Evolutionary conservation across 139 green algal genomes (phyloP), one percentile per base, ranked within the genome.

Genomic region (Asterochloris sp.): DNA sequence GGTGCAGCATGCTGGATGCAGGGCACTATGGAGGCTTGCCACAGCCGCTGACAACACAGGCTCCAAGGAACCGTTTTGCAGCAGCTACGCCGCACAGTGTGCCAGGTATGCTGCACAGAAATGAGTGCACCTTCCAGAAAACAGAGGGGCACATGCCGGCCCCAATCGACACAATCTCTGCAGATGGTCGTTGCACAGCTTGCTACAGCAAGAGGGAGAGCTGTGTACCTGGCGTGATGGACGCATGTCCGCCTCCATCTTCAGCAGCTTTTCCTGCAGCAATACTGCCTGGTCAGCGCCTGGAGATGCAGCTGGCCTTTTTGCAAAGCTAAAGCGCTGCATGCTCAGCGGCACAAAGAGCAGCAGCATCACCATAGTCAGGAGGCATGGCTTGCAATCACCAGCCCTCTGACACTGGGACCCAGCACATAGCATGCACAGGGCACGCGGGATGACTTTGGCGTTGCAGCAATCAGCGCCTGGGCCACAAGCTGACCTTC

Each of bases 211-310:
- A 54, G 38, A 54, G 4, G 6, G 6, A 54, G 38, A 6, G 2
- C 11, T 66, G 13, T 12, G 23, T 78, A 85, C 82, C 82, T 76
- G 74, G 12, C 75, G 64, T 12, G 68, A 47, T 17, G 29, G 63
- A 23, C 64, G 76, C 16, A 38, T 47, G 16, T 85, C 75, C 23
- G 63, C 74, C 26, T 78, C 29, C 82, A 85, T 81, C 17, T 29
- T 71, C 74, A 85, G 69, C 74, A 85, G 74, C 19, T 78, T 81
- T 13, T 77, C 82, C 82, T 85, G 75, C 64, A 73, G 11, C 12
- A 74, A 0, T 13, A 74, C 1, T 29, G 16, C 69, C 21, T 1
- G 17, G 1, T 75, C 69, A 75, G 27, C 11, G 24, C 29, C 29
- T 71, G 19, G 21, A 26, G 4, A 71, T 71, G 21, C 19, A 26